Evolutionary conservation across 352 stramenopile genomes (phyloP), one percentile per base, ranked within the genome.

Genomic region (Globisporangium parvum): DNA sequence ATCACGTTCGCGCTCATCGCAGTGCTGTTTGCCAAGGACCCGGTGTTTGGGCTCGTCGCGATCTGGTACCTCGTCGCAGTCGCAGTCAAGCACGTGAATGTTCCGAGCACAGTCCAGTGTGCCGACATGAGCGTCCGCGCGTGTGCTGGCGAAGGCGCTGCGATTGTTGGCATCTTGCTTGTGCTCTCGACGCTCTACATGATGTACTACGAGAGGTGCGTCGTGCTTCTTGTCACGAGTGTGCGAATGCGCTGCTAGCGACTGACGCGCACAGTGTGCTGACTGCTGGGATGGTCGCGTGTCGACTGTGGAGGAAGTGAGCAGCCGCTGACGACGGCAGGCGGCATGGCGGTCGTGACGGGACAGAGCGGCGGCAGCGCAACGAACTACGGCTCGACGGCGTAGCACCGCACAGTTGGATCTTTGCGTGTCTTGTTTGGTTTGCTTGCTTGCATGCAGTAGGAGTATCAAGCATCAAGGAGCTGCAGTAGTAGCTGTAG

Each of bases 21-120:
- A 35, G 62, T 82, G 35, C 57, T 75, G 12, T 88, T 87, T 55
- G 79, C 69, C 2, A 73, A 89, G 61, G 81, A 92, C 48, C 52
- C 71, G 40, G 51, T 88, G 37, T 72, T 80, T 31, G 74, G 65
- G 1, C 73, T 90, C 51, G 76, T 88, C 8, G 67, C 71, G 49
- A 65, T 88, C 51, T 90, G 81, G 81, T 92, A 85, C 51, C 70
- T 92, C 23, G 52, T 87, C 49, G 60, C 67, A n/a, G 73, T 92
- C 26, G 76, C 73, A 23, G 64, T 66, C 55, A 86, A 85, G 56
- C 69, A 76, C 63, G 72, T 85, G 17, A 44, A 64, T 20, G 55
- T 90, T 35, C 70, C 75, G 9, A 44, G 47, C 6, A 63, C 76
- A 21, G 47, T 86, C 9, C 33, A 70, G 24, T 84, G 67, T 42